Percentiles rank a stretch among this genome's conserved stretches.
These are phyloP conservation scores for Labyrinthula sp. DNA, from an alignment of 352 stramenopile genomes.

Conservation along the genomic window DNA sequence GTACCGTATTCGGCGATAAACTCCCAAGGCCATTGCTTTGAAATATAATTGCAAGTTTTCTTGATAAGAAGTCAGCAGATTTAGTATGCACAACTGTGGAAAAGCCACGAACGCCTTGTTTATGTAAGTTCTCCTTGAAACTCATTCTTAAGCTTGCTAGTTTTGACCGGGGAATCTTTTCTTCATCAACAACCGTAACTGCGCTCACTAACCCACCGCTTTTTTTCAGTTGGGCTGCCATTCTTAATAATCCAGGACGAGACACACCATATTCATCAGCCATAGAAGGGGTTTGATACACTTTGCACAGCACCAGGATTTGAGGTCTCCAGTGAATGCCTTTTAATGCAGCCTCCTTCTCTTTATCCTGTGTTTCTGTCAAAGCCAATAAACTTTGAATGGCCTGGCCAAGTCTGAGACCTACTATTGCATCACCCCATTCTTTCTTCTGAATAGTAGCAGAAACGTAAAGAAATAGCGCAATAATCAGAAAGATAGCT, in stretches of 20 bases:
- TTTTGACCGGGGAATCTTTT: no score
- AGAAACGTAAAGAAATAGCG: slow-evolving; percentile 32
- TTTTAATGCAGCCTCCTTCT: slow-evolving; percentile 19
- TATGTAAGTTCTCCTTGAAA: no score
- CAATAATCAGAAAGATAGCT: slow-evolving; percentile 30
- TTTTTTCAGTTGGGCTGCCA: slow-evolving; percentile 45
- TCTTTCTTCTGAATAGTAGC: slow-evolving; percentile 10
- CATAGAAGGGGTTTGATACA: slow-evolving; percentile 34
- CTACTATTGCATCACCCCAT: slow-evolving; percentile 24
- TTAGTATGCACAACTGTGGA: no score
- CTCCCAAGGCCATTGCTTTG: slow-evolving; percentile 35
- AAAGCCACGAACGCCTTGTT: no score
- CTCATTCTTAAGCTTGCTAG: slow-evolving; percentile 1
- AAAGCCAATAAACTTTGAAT: slow-evolving; percentile 24
- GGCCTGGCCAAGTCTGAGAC: slow-evolving; percentile 21
- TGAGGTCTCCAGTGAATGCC: slow-evolving; percentile 50
- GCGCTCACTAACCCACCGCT: slow-evolving; percentile 39
- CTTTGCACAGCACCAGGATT: slow-evolving; percentile 41
- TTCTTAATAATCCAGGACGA: slow-evolving; percentile 37
- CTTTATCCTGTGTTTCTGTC: slow-evolving; percentile 8
- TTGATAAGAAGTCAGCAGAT: no score
- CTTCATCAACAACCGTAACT: slow-evolving; percentile 33
- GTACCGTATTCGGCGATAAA: slow-evolving; percentile 35
- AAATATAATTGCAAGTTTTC: slow-evolving; percentile 33
- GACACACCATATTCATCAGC: slow-evolving; percentile 19